Conservation (phyloP, 192 early-diverging fungal genomes). For the Coemansia guatemalensis region DNA sequence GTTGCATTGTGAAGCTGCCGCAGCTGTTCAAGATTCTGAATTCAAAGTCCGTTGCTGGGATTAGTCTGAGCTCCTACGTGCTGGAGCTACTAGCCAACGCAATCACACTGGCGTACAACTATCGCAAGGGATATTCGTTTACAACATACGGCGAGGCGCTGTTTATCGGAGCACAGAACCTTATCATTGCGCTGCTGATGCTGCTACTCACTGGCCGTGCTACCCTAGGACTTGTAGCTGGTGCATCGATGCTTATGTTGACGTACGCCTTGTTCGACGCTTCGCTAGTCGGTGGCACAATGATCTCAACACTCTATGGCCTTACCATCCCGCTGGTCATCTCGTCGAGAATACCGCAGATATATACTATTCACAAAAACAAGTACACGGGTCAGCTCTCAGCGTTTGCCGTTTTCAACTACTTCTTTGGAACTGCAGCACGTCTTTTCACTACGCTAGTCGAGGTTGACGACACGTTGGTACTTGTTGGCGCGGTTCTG, state of each 20-base stretch:
- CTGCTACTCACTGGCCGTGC: slow-evolving; percentile 57
- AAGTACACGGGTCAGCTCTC: slow-evolving; percentile 89
- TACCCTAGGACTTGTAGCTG: slow-evolving; percentile 22
- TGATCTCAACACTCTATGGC: slow-evolving; percentile 70
- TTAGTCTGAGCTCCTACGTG: slow-evolving; percentile 76
- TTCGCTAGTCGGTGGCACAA: slow-evolving; percentile 39
- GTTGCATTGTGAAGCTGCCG: slow-evolving; percentile 93
- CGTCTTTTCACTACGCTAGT: slow-evolving; percentile 91
- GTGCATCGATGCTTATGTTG: slow-evolving; percentile 45
- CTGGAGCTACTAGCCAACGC: slow-evolving; percentile 82
- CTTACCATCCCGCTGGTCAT: slow-evolving; percentile 77
- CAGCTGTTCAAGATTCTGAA: slow-evolving; percentile 90
- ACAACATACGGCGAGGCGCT: slow-evolving; percentile 83
- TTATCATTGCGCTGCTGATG: slow-evolving; percentile 72
- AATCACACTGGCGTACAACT: slow-evolving; percentile 85
- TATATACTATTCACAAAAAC: slow-evolving; percentile 78
- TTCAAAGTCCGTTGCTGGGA: slow-evolving; percentile 69
- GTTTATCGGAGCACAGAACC: slow-evolving; percentile 85
- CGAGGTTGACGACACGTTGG: slow-evolving; percentile 80
- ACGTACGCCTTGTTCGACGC: slow-evolving; percentile 58
- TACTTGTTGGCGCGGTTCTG: slow-evolving; percentile 68
- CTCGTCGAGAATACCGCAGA: slow-evolving; percentile 87
- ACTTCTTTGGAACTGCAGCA: slow-evolving; percentile 82
- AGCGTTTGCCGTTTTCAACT: slow-evolving; percentile 85
- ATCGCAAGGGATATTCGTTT: slow-evolving; percentile 80